Evolutionary conservation across 2,329 filamentous ascomycete species (phyloP).

Genomic region (Neofusicoccum umdonicola): DNA sequence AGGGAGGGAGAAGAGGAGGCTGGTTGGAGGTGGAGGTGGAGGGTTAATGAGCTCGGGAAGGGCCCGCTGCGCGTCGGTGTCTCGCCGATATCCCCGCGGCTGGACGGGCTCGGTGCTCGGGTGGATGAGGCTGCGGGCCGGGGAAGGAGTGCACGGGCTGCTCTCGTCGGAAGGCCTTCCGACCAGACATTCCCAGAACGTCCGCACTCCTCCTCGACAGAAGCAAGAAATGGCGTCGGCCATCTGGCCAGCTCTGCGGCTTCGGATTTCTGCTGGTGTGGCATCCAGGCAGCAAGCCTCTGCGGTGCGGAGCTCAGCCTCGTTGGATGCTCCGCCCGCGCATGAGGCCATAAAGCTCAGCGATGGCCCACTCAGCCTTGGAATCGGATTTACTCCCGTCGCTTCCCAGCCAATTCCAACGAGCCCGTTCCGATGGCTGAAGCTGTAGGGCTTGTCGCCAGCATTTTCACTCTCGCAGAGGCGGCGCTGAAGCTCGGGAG

Average conservation of each 20-base stretch:
- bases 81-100: background rate
- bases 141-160: background rate
- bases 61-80: background rate
- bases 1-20: background rate
- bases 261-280: too few relatives aligned
- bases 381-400: background rate
- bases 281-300: too few relatives aligned
- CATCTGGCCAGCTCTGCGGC: too few relatives aligned
- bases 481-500: background rate
- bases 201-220: too few relatives aligned
- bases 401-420: background rate
- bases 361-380: background rate
- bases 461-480: background rate
- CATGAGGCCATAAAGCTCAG: too few relatives aligned
- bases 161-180: background rate
- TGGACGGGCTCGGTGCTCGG: slow-evolving; percentile 1
- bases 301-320: too few relatives aligned
- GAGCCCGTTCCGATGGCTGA: background rate
- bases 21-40: background rate
- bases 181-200: background rate
- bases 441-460: background rate
- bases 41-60: background rate
- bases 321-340: too few relatives aligned
- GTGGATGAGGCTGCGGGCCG: background rate
- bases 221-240: too few relatives aligned